Conservation (phyloP, 805 yeast species). For the Yamadazyma akitaensis region DNA sequence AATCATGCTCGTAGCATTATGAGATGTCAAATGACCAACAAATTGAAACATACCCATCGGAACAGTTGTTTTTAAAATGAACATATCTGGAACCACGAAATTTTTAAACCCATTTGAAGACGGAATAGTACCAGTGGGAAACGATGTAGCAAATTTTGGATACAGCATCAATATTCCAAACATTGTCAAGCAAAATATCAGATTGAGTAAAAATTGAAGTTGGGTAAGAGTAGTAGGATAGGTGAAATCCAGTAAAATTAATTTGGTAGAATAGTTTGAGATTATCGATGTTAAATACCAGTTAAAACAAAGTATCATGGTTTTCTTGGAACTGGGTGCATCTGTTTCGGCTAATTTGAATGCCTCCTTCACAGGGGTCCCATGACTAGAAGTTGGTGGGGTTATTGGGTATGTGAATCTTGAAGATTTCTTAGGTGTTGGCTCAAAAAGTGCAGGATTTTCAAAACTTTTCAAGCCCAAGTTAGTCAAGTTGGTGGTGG, state of each 20-base stretch:
- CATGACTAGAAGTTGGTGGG: constrained; percentile 32
- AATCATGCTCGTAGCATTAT: constrained; percentile 85
- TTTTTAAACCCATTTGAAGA: constrained; percentile 23
- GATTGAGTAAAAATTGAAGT: constrained; percentile 77
- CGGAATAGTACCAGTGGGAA: constrained; percentile 53
- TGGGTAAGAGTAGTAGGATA: constrained; percentile 90
- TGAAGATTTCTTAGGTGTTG: constrained; percentile 14
- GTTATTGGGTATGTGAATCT: constrained; percentile 24
- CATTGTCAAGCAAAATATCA: constrained; percentile 49
- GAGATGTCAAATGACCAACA: constrained; percentile 85
- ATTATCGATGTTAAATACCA: constrained; percentile 85
- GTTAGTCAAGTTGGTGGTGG: constrained; percentile 31
- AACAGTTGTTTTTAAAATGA: constrained; percentile 61
- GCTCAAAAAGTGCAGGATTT: constrained; percentile 6
- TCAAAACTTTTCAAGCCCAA: constrained; percentile 10
- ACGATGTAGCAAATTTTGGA: constrained; percentile 12
- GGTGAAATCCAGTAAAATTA: constrained; percentile 63
- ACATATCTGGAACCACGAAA: constrained; percentile 53
- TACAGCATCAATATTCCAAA: constrained; percentile 3
- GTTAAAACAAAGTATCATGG: constrained; percentile 48
- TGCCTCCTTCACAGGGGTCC: constrained; percentile 29
- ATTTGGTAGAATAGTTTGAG: constrained; percentile 77
- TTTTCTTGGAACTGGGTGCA: not conserved
- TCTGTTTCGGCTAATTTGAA: not conserved
- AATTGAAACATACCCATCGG: constrained; percentile 97